A percentile compares a stretch with the other conserved stretches of the same genome.
These are phyloP conservation scores for Erythrophleum fordii DNA, from an alignment of 306 rosid genomes.

Conservation along the genomic window DNA sequence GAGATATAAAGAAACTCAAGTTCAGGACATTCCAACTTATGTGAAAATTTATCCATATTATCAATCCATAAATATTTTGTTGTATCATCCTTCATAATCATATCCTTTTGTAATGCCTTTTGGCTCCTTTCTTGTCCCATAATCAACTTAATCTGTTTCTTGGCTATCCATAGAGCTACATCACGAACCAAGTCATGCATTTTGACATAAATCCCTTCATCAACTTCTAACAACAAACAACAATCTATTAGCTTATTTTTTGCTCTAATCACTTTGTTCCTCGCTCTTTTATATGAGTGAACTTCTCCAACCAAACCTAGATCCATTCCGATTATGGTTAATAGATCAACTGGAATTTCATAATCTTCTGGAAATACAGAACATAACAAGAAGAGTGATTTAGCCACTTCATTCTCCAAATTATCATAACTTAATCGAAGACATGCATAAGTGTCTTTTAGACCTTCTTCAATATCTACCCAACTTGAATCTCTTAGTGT, in stretches of 20 bases:
- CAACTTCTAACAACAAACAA: not conserved
- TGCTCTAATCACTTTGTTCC: not conserved
- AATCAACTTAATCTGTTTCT: too few relatives aligned
- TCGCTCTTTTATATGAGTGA: not conserved
- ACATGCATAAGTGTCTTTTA: not conserved
- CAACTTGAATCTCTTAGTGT: not conserved
- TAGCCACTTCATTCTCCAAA: not conserved
- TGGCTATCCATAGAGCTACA: not conserved
- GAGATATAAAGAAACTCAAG: not conserved
- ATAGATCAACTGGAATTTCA: not conserved
- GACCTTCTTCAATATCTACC: not conserved
- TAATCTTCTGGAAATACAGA: constrained; percentile 26
- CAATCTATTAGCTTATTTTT: not conserved
- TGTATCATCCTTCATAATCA: not conserved
- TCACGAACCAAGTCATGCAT: constrained; percentile 15
- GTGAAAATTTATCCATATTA: not conserved
- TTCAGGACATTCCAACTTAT: not conserved
- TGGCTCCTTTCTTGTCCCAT: not conserved
- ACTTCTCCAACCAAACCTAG: not conserved
- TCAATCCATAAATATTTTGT: not conserved
- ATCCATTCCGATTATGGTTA: not conserved
- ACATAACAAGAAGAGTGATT: not conserved
- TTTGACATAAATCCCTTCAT: not conserved
- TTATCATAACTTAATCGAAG: not conserved
- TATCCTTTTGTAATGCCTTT: not conserved